Evolutionary conservation across 2,329 filamentous ascomycete species (phyloP).

Genomic region (Aspergillus thermomutatus): DNA sequence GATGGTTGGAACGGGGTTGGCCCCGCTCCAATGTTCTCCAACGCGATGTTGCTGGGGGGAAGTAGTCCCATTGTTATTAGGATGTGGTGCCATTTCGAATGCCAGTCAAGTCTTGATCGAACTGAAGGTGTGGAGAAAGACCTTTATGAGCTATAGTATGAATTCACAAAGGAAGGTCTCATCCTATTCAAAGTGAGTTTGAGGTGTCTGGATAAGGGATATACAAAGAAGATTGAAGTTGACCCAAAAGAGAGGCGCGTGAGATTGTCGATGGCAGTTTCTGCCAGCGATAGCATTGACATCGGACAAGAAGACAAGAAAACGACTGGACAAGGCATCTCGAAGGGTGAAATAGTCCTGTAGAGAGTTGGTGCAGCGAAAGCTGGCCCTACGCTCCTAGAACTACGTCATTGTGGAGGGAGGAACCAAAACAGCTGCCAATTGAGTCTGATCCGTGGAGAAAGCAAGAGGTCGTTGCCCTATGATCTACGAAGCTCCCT

Average conservation of each 20-base stretch:
- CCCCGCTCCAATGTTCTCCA: slow-evolving; percentile 74
- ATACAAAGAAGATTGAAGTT: neutral
- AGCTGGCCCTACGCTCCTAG: slow-evolving; percentile 1
- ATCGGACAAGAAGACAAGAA: neutral
- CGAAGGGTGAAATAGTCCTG: slow-evolving; percentile 3
- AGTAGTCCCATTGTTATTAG: slow-evolving; percentile 6
- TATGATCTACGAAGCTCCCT: neutral
- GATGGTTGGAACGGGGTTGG: slow-evolving; percentile 83
- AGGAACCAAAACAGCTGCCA: slow-evolving; percentile 2
- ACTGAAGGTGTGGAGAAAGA: neutral
- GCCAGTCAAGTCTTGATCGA: neutral
- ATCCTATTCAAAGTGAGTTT: neutral
- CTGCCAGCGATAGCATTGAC: neutral
- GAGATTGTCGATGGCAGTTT: neutral
- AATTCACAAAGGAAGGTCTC: neutral
- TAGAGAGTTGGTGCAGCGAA: neutral
- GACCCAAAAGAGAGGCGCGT: neutral
- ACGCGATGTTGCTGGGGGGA: slow-evolving; percentile 40
- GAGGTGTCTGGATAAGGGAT: neutral
- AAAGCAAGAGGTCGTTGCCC: neutral
- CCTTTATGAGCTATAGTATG: neutral
- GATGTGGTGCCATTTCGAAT: slow-evolving; percentile 14
- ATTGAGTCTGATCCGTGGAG: neutral
- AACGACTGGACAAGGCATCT: neutral
- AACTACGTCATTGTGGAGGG: slow-evolving; percentile 36